Evolutionary conservation across 2,329 filamentous ascomycete species (phyloP), one percentile per base, ranked within the genome.

Genomic region (Fusarium sp.): DNA sequence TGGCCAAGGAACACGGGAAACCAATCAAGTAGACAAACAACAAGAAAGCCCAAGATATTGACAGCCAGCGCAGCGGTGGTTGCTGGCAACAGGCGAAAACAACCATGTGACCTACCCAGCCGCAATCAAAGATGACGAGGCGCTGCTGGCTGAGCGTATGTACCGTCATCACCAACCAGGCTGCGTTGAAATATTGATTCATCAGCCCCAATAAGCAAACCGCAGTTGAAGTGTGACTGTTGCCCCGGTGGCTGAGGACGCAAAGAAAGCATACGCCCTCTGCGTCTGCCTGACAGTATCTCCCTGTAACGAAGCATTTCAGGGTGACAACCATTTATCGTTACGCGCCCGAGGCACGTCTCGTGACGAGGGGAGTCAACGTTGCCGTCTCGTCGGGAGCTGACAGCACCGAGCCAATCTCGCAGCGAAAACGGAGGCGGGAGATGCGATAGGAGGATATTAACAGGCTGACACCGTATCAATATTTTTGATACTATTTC

Each of bases 371-470:
- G 56, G 23, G 57, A n/a, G 35, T 39, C 32, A 52, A 52, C 41
- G 48, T 67, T 56, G 57, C 57, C 43, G 43, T 60, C 52, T 41
- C 64, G 25, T 32, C 50, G 56, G 64, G 67, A 59, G 56, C 37
- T 67, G 71, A 66, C 37, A 39, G 60, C 45, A 32, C 68, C 72
- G 68, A 69, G n/a, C 67, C 71, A 76, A 70, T 75, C 71, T 69
- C 16, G 37, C 34, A 20, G 37, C 34, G 45, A 50, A 58, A 43
- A 61, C 48, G 60, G 48, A 57, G 20, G 58, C 59, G 30, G 32
- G 37, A 34, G 54, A 57, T 35, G 23, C 59, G 56, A 73, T 64
- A 63, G 58, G 68, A 72, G 37, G 48, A 56, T 41, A 37, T 67
- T 37, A 37, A 23, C 52, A 61, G 41, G 35, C 48, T 58, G 52